phyloP scores from a whole-genome alignment of 257 asterid genomes.

The Petunia axillaris region DNA sequence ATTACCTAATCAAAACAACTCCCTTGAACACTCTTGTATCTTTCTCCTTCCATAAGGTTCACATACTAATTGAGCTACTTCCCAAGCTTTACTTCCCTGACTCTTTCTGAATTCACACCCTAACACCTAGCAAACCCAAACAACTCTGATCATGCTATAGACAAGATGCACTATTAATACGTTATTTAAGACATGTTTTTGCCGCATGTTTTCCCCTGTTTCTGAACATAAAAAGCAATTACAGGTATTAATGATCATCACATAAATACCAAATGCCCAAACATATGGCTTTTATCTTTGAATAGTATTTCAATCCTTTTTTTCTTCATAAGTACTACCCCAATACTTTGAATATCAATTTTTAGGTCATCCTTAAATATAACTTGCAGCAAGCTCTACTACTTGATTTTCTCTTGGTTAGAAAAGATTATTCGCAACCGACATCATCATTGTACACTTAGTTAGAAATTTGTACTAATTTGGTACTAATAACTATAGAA shows the following conservation, averaged over 20 bases:
- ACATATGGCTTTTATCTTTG: background rate
- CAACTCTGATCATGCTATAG: no score
- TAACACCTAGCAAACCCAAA: no score
- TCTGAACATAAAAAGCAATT: background rate
- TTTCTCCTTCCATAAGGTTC: no score
- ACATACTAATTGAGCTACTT: no score
- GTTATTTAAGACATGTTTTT: background rate
- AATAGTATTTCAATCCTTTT: background rate
- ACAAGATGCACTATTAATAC: no score
- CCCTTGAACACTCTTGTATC: no score
- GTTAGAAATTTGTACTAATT: background rate
- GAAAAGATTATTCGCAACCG: background rate
- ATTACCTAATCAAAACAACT: no score
- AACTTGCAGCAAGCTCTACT: background rate
- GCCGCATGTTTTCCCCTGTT: background rate
- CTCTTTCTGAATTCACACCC: no score
- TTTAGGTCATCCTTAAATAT: background rate
- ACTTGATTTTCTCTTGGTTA: background rate
- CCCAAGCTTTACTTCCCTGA: no score
- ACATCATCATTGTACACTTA: background rate
- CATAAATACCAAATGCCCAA: background rate
- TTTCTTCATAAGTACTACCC: background rate
- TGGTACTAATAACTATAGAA: background rate
- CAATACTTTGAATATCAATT: background rate
- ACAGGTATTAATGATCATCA: background rate